Evolutionary conservation across 768 basidiomycete species (phyloP), one percentile per base, ranked within the genome.

Genomic region (Hygrocybe punicea): DNA sequence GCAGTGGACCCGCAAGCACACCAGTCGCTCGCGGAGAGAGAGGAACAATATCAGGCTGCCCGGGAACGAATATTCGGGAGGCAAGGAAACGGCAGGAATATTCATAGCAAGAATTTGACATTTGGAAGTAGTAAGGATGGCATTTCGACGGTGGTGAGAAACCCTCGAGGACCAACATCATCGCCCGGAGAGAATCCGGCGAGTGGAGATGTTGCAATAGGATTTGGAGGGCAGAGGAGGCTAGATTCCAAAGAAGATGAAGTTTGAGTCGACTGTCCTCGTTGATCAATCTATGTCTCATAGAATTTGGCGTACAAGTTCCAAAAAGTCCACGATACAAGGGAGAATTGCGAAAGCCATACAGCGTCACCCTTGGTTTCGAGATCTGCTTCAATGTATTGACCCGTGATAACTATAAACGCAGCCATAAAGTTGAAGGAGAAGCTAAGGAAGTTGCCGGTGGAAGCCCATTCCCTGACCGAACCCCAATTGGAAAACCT

Each of bases 21-120:
- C n/a, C 8, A 76, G 44, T 70, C 80, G 3, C 72, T 87, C 3
- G 79, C 83, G 34, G 85, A 88, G 55, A 81, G 88, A 40, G 88
- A 89, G 66, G 85, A 82, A 16, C 79, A 84, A 53, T 91, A 91
- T 67, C 80, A 85, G 55, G 86, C 83, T 17, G 88, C 89, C 2
- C 74, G 89, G 24, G 82, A 85, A 54, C 78, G 89, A 19, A 91
- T 91, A 52, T 91, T 91, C 58, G 83, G 84, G 3, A 62, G 61
- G 16, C 59, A 63, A 24, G 58, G 29, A 29, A 29, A 60, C 3
- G 63, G 56, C 37, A 53, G n/a, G 21, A 47, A 55, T 40, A 36
- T 23, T 35, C 2, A n/a, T 53, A 16, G 57, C 49, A 42, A 6
- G 5, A 21, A 34, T 52, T 19, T 24, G 55, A 13, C 42, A 57